Conservation (phyloP, 2,329 filamentous ascomycete genomes). For the Diaporthe capsici region DNA sequence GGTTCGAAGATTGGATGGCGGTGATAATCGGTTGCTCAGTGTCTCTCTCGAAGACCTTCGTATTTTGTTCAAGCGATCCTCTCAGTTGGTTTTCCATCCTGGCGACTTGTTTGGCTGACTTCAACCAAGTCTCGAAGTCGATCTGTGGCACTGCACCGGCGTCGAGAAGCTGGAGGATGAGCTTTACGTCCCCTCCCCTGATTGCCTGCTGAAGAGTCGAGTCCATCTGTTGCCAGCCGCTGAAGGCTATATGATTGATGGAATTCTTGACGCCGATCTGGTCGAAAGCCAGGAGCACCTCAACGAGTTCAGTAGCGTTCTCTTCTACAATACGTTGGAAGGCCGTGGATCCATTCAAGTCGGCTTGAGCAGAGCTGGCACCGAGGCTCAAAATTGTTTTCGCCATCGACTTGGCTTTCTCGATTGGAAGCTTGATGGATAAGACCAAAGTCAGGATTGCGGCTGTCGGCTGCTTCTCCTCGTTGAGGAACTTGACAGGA, state of each 20-base stretch:
- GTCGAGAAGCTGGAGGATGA: conserved; percentile 73
- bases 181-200: conserved; percentile 61
- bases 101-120: conserved; percentile 63
- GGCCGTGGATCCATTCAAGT: conserved; percentile 73
- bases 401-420: conserved; percentile 76
- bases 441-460: conserved; percentile 80
- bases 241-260: conserved; percentile 74
- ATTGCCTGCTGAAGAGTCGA: conserved; percentile 70
- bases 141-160: conserved; percentile 72
- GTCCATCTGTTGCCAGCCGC: conserved; percentile 40
- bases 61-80: conserved; percentile 61
- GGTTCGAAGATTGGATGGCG: conserved; percentile 67
- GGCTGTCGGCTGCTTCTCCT: conserved; percentile 62
- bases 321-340: conserved; percentile 75
- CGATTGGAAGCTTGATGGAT: conserved; percentile 73
- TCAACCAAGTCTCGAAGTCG: conserved; percentile 75
- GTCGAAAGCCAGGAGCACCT: conserved; percentile 69
- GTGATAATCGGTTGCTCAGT: conserved; percentile 76
- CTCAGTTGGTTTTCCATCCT: conserved; percentile 54
- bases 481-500: conserved; percentile 76
- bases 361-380: conserved; percentile 80
- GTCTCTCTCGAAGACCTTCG: conserved; percentile 60
- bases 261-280: conserved; percentile 72
- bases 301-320: conserved; percentile 62
- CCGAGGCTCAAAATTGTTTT: conserved; percentile 77